Percentiles rank a stretch among this genome's conserved stretches.
Conservation (phyloP, 306 rosid species). For the Castanea sativa region DNA sequence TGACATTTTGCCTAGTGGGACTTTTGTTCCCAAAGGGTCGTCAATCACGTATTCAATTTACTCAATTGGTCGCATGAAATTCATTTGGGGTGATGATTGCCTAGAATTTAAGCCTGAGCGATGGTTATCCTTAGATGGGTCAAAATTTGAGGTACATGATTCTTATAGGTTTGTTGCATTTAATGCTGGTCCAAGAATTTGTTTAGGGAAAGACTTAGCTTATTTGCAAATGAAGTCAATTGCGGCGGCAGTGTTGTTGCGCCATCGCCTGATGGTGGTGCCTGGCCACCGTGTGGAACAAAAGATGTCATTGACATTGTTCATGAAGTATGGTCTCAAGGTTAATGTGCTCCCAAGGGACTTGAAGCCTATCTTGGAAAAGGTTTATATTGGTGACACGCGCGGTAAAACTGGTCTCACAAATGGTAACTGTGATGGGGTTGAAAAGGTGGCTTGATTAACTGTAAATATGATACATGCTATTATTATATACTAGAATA, state of each 20-base stretch:
- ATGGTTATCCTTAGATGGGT: conserved; percentile 60
- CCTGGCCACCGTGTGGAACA: conserved; percentile 81
- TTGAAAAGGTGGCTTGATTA: conserved; percentile 28
- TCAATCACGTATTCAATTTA: conserved; percentile 68
- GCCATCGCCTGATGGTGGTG: conserved; percentile 59
- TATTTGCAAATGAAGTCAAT: conserved; percentile 92
- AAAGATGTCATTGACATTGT: conserved; percentile 87
- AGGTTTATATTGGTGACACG: conserved; percentile 10
- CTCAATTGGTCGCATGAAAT: conserved; percentile 73
- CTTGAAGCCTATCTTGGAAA: conserved; percentile 46
- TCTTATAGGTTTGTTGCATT: conserved; percentile 70
- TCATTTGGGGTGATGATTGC: conserved; percentile 91
- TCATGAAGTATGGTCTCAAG: conserved; percentile 86
- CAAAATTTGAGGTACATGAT: conserved; percentile 45
- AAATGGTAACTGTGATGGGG: neutral
- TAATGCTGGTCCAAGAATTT: conserved; percentile 85
- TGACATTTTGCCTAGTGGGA: conserved; percentile 68
- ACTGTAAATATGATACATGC: conserved; percentile 6
- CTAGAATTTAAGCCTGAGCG: conserved; percentile 82
- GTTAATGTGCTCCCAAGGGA: conserved; percentile 66
- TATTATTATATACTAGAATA: too few species aligned
- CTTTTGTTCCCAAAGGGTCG: conserved; percentile 70
- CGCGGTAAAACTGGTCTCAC: neutral
- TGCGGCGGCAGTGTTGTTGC: conserved; percentile 63
- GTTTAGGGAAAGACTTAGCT: conserved; percentile 86